Evolutionary conservation across 2,329 filamentous ascomycete genomes (phyloP).

Genomic region (Venturia carpophila): DNA sequence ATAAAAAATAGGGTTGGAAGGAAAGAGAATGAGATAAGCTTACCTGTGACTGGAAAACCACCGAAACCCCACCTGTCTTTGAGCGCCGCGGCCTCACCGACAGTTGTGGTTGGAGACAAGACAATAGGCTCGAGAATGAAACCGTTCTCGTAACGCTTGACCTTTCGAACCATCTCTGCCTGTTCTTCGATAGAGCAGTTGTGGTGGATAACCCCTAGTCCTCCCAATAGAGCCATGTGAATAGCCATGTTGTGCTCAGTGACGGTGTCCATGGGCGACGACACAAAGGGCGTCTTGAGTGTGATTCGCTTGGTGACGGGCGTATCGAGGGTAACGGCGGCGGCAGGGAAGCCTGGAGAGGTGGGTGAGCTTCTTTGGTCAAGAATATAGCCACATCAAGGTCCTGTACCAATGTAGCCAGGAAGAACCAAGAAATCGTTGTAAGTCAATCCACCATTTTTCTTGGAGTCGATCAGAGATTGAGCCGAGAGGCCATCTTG

Average conservation of each 20-base stretch:
- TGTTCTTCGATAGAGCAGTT: slow-evolving; percentile 97
- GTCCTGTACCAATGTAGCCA: slow-evolving; percentile 74
- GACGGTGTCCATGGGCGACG: slow-evolving; percentile 98
- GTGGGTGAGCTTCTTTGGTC: slow-evolving; percentile 4
- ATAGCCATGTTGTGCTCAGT: slow-evolving; percentile 99
- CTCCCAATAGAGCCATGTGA: slow-evolving; percentile 84
- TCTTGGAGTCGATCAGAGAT: slow-evolving; percentile 82
- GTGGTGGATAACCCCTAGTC: slow-evolving; percentile 94
- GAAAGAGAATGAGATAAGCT: slow-evolving; percentile 35
- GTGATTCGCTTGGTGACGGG: slow-evolving; percentile 92
- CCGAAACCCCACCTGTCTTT: slow-evolving; percentile 99
- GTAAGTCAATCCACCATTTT: slow-evolving; percentile 91
- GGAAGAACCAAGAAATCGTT: slow-evolving; percentile 97
- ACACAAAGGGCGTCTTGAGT: slow-evolving; percentile 93
- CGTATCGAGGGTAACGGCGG: slow-evolving; percentile 78
- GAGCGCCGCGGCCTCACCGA: slow-evolving; percentile 81
- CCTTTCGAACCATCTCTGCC: slow-evolving; percentile 98
- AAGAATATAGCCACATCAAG: slow-evolving; percentile 22
- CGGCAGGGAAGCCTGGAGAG: slow-evolving; percentile 70
- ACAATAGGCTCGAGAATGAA: slow-evolving; percentile 97
- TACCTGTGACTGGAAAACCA: slow-evolving; percentile 97
- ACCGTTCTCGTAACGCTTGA: slow-evolving; percentile 98
- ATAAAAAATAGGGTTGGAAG: slow-evolving; percentile 39
- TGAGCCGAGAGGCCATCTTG: slow-evolving; percentile 81
- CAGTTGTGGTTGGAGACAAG: slow-evolving; percentile 76